These are phyloP conservation scores for Rhodotorula kratochvilovae DNA, from an alignment of 768 basidiomycete genomes.

Conservation along the genomic window DNA sequence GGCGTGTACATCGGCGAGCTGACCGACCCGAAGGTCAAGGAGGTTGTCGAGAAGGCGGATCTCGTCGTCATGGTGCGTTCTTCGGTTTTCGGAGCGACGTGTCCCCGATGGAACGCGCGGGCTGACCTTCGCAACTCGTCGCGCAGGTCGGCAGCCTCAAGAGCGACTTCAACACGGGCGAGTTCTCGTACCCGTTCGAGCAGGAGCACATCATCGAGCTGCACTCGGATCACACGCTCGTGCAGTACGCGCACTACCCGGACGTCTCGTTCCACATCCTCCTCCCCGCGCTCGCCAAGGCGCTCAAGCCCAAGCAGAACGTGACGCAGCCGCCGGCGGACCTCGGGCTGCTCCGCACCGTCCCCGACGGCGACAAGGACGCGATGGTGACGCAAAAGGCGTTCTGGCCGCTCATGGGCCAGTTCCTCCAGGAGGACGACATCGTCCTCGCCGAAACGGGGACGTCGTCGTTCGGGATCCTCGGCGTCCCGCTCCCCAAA, in stretches of 20 bases:
- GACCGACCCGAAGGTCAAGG: constrained; percentile 62
- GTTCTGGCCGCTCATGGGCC: constrained; percentile 42
- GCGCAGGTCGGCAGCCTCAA: constrained; percentile 20
- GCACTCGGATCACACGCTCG: constrained; percentile 62
- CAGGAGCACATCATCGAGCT: constrained; percentile 39
- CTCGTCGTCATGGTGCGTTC: constrained; percentile 62
- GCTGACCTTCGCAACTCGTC: neutral
- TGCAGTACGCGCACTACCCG: constrained; percentile 42
- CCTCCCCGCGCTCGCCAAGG: constrained; percentile 42
- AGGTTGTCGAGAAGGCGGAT: constrained; percentile 68
- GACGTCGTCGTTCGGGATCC: constrained; percentile 77
- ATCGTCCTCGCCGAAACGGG: constrained; percentile 86
- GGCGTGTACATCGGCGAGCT: constrained; percentile 72
- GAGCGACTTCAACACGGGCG: constrained; percentile 83
- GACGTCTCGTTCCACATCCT: constrained; percentile 45
- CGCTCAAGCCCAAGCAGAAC: constrained; percentile 23
- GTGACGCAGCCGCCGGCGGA: constrained; percentile 14
- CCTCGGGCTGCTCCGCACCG: constrained; percentile 12
- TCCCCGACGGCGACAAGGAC: constrained; percentile 54
- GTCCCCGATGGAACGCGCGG: neutral
- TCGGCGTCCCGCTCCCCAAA: constrained; percentile 74
- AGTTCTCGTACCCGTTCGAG: constrained; percentile 57
- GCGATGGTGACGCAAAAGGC: constrained; percentile 40
- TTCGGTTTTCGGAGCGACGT: no score
- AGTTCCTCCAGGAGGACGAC: constrained; percentile 44